phyloP scores from a whole-genome alignment of 129 eudicot genomes.

The Deinandra increscens region DNA sequence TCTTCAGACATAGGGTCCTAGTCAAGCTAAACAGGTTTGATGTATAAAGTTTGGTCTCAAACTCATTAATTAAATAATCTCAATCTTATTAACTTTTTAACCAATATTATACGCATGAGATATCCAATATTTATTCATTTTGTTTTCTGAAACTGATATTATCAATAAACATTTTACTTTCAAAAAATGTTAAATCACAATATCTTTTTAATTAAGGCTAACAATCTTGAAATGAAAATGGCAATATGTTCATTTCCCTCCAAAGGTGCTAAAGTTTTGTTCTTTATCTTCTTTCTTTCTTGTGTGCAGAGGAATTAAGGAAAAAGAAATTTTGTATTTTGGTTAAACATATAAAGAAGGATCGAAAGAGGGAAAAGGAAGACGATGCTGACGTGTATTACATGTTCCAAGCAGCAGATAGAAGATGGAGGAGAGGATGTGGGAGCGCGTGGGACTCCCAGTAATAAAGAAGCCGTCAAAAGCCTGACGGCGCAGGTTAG shows the following conservation, averaged over 20 bases:
- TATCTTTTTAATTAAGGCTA: background rate
- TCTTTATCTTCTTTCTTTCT: no score
- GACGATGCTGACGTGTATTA: constrained; percentile 72
- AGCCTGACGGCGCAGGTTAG: constrained; percentile 87
- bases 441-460: constrained; percentile 74
- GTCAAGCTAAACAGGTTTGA: background rate
- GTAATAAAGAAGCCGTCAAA: constrained; percentile 74
- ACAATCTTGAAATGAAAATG: background rate
- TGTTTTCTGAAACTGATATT: background rate
- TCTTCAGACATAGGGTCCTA: no score
- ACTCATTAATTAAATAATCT: background rate
- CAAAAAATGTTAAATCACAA: background rate
- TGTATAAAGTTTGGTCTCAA: background rate
- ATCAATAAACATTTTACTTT: background rate
- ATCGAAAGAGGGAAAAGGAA: background rate
- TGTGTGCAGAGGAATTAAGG: constrained; percentile 28
- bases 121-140: background rate
- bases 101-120: no score
- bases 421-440: constrained; percentile 59
- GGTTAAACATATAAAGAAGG: background rate
- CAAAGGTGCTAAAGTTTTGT: constrained; percentile 32
- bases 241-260: constrained; percentile 7
- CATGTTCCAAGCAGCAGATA: constrained; percentile 61
- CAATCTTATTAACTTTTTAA: no score
- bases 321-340: constrained; percentile 22